Evolutionary conservation across 257 asterid species (phyloP).

Genomic region (Fraxinus anomala): DNA sequence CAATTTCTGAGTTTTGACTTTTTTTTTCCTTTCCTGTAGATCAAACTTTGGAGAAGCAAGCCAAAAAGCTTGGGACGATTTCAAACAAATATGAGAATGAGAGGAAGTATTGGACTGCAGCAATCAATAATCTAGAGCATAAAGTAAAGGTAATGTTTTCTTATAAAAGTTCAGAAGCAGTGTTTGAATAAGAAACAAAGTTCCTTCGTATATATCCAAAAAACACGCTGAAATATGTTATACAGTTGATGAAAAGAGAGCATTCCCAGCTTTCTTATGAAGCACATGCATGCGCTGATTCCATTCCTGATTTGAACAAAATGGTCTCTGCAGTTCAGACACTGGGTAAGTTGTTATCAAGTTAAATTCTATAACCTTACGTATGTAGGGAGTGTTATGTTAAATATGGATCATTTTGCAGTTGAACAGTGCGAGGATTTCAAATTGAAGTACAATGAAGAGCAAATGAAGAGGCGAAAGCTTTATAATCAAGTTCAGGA

Average conservation of each 20-base stretch:
- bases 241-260: slow-evolving; percentile 83
- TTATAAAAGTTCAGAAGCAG: neutral
- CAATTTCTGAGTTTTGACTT: too few relatives aligned
- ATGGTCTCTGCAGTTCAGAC: slow-evolving; percentile 92
- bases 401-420: slow-evolving; percentile 34
- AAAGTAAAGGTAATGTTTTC: too few relatives aligned
- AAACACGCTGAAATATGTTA: slow-evolving; percentile 19
- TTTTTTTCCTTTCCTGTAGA: too few relatives aligned
- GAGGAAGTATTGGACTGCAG: too few relatives aligned
- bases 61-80: too few relatives aligned
- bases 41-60: too few relatives aligned
- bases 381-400: slow-evolving; percentile 10
- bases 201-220: slow-evolving; percentile 1
- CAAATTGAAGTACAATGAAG: slow-evolving; percentile 83
- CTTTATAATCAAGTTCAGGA: slow-evolving; percentile 91
- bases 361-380: slow-evolving; percentile 13
- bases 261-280: slow-evolving; percentile 76
- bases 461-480: slow-evolving; percentile 85
- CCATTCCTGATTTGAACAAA: slow-evolving; percentile 84
- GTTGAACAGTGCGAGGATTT: slow-evolving; percentile 96
- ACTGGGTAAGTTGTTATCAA: slow-evolving; percentile 60
- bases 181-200: neutral
- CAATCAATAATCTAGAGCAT: too few relatives aligned
- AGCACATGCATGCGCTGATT: slow-evolving; percentile 81
- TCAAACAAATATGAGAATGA: too few relatives aligned